phyloP scores from a whole-genome alignment of 345 rosid species.

The Boechera stricta region DNA sequence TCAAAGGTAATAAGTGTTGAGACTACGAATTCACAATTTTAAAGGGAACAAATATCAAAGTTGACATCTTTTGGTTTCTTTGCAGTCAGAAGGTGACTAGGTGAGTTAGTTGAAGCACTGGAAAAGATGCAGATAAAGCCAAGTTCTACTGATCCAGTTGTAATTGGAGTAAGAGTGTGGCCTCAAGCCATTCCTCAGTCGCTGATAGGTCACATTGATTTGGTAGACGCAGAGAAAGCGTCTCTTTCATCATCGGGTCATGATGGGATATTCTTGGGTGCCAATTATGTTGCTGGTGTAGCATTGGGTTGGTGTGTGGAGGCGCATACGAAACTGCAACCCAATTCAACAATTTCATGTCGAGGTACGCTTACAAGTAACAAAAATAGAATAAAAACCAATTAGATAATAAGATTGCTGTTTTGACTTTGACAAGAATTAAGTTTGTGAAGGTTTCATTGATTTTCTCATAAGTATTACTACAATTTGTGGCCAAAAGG shows the following conservation, averaged over 20 bases:
- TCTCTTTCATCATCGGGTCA: slow-evolving; percentile 56
- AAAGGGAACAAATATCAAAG: too few relatives aligned
- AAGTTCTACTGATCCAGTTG: too few relatives aligned
- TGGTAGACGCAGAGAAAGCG: slow-evolving; percentile 59
- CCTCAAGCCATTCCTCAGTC: slow-evolving; percentile 47
- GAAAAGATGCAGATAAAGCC: too few relatives aligned
- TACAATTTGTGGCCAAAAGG: slow-evolving; percentile 19
- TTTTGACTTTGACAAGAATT: slow-evolving; percentile 8
- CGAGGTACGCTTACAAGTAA: slow-evolving; percentile 61
- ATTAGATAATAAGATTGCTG: not conserved
- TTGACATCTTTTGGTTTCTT: too few relatives aligned
- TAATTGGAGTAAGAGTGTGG: too few relatives aligned
- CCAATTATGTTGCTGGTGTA: slow-evolving; percentile 77
- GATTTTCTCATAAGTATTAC: not conserved
- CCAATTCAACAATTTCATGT: slow-evolving; percentile 63
- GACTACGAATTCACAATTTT: too few relatives aligned
- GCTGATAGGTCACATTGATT: slow-evolving; percentile 74
- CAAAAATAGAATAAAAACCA: not conserved
- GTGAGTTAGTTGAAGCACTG: too few relatives aligned
- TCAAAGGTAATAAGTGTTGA: too few relatives aligned
- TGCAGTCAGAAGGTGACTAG: too few relatives aligned
- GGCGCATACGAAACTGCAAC: slow-evolving; percentile 76
- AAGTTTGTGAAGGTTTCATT: slow-evolving; percentile 9
- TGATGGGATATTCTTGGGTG: slow-evolving; percentile 75
- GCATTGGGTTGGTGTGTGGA: slow-evolving; percentile 84